A percentile compares a stretch with the other conserved stretches of the same genome.
Conservation (phyloP, 768 basidiomycete species). For the Leccinum uliginosum region DNA sequence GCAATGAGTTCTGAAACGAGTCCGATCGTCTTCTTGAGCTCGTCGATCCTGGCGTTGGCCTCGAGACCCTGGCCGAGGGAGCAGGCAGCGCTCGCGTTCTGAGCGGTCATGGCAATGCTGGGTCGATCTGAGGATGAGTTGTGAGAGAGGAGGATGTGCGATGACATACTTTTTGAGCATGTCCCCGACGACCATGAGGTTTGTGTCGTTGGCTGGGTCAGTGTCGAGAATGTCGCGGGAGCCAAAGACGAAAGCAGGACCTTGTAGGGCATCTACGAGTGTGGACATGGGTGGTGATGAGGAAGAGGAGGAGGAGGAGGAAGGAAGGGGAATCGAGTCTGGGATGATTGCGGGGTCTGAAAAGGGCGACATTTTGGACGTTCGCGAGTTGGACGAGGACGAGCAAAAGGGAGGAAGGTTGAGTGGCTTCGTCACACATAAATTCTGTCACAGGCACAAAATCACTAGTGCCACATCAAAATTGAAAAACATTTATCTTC, state of each 20-base stretch:
- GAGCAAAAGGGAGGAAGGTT: conserved; percentile 1
- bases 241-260: conserved; percentile 20
- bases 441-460: conserved; percentile 36
- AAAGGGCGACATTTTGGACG: not conserved
- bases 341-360: not conserved
- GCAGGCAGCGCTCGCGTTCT: conserved; percentile 52
- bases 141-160: too few species aligned
- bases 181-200: conserved; percentile 47
- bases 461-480: conserved; percentile 19
- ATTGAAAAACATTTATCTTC: conserved; percentile 27
- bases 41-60: conserved; percentile 48
- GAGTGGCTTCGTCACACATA: conserved; percentile 22
- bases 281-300: conserved; percentile 21
- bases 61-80: conserved; percentile 42
- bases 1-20: conserved; percentile 54
- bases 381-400: not conserved
- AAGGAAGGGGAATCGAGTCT: conserved; percentile 17
- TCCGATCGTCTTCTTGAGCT: conserved; percentile 51
- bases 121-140: conserved; percentile 14
- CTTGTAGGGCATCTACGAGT: not conserved
- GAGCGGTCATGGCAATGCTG: conserved; percentile 61
- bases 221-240: conserved; percentile 22
- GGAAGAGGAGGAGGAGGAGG: conserved; percentile 20
- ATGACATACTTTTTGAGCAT: conserved; percentile 56
- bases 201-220: conserved; percentile 38